Conservation (phyloP, 768 basidiomycete genomes). For the Leccinum incarnatum region DNA sequence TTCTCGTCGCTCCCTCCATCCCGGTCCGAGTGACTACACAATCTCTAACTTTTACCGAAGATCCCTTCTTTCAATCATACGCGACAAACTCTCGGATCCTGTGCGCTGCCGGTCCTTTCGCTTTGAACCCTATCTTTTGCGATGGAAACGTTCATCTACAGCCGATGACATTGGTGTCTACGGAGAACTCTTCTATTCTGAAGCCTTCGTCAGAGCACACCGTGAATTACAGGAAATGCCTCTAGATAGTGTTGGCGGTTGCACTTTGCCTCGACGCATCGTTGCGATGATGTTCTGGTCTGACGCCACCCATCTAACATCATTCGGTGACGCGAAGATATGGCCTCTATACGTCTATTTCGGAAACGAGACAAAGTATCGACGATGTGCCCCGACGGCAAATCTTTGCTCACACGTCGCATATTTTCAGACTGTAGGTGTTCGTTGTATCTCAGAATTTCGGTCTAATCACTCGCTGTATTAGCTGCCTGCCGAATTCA, state of each 20-base stretch:
- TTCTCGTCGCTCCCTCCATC: neutral
- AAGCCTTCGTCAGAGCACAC: too few relatives aligned
- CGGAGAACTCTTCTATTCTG: too few relatives aligned
- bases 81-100: neutral
- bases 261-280: neutral
- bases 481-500: too few relatives aligned
- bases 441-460: too few relatives aligned
- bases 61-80: neutral
- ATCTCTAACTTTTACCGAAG: neutral
- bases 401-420: too few relatives aligned
- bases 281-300: constrained; percentile 1
- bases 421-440: too few relatives aligned
- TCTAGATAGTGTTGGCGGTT: neutral
- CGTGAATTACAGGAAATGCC: too few relatives aligned
- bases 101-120: neutral
- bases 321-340: neutral
- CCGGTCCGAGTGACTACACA: neutral
- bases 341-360: neutral
- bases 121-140: neutral
- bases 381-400: too few relatives aligned
- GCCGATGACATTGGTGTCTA: too few relatives aligned
- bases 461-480: too few relatives aligned
- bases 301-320: neutral
- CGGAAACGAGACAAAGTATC: too few relatives aligned
- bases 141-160: too few relatives aligned